phyloP scores from a whole-genome alignment of 805 yeast species.

The Maudiozyma bulderi region DNA sequence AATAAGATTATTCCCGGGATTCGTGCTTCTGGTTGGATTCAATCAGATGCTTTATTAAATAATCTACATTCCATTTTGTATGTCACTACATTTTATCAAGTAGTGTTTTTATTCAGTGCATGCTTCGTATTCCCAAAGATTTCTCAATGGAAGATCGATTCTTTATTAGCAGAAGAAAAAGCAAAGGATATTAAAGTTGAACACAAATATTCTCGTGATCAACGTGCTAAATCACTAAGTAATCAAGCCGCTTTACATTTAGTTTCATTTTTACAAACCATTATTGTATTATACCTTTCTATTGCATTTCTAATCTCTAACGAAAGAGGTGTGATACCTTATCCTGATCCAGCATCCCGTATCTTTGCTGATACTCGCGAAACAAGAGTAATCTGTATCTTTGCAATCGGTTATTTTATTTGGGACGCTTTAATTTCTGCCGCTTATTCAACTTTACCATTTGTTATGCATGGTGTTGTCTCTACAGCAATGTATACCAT shows the following conservation, averaged over 20 bases:
- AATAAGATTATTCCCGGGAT: constrained; percentile 12
- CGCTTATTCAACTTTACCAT: constrained; percentile 50
- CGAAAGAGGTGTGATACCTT: constrained; percentile 4
- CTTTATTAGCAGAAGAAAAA: constrained; percentile 6
- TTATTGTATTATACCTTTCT: constrained; percentile 46
- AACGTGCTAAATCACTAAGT: constrained; percentile 10
- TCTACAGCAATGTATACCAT: constrained; percentile 64
- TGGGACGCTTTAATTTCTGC: constrained; percentile 74
- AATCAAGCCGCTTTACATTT: constrained; percentile 43
- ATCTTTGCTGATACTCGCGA: constrained; percentile 19
- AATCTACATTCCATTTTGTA: constrained; percentile 25
- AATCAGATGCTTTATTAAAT: constrained; percentile 15
- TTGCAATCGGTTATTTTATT: constrained; percentile 66
- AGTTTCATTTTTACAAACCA: constrained; percentile 76
- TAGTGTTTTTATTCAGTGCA: constrained; percentile 20
- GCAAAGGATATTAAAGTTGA: constrained; percentile 3
- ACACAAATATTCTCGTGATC: constrained; percentile 5
- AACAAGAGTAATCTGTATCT: constrained; percentile 24
- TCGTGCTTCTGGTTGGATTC: constrained; percentile 6
- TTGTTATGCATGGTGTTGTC: constrained; percentile 61
- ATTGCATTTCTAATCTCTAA: constrained; percentile 10
- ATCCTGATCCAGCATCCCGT: constrained; percentile 17
- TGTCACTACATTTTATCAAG: constrained; percentile 25
- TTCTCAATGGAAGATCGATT: constrained; percentile 9
- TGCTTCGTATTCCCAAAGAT: constrained; percentile 23